These are phyloP conservation scores for Agaricus bisporus DNA, from an alignment of 768 basidiomycete species.

Conservation along the genomic window DNA sequence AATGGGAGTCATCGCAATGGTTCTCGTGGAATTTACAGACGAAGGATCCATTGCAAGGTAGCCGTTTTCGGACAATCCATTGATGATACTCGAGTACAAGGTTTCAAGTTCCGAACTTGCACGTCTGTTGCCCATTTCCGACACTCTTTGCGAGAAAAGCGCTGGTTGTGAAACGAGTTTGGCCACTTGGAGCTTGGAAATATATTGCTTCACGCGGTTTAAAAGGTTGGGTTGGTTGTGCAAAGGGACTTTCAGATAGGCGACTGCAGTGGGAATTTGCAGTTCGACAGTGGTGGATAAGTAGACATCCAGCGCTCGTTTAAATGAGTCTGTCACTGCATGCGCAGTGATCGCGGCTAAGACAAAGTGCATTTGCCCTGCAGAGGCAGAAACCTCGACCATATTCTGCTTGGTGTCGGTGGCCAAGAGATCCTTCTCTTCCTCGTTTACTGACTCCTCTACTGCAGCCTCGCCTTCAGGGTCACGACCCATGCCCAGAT, in stretches of 20 bases:
- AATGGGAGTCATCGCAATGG: slow-evolving; percentile 47
- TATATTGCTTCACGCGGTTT: slow-evolving; percentile 37
- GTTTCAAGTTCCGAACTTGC: slow-evolving; percentile 29
- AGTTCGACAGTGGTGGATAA: slow-evolving; percentile 33
- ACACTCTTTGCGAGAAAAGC: slow-evolving; percentile 44
- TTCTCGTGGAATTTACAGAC: slow-evolving; percentile 28
- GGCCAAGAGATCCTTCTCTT: slow-evolving; percentile 10
- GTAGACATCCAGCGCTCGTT: slow-evolving; percentile 42
- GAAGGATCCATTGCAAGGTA: slow-evolving; percentile 45
- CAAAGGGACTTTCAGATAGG: slow-evolving; percentile 16
- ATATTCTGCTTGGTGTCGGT: slow-evolving; percentile 15
- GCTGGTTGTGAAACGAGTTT: slow-evolving; percentile 43
- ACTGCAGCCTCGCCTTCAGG: slow-evolving; percentile 1
- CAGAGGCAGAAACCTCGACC: slow-evolving; percentile 13
- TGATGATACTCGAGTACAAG: slow-evolving; percentile 46
- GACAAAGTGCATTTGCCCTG: slow-evolving; percentile 34
- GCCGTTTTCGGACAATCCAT: slow-evolving; percentile 45
- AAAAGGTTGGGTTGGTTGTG: slow-evolving; percentile 27
- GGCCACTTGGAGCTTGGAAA: slow-evolving; percentile 44
- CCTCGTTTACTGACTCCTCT: neutral
- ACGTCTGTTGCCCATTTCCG: slow-evolving; percentile 32
- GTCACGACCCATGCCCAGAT: neutral
- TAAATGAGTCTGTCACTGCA: slow-evolving; percentile 53
- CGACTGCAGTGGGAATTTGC: neutral
- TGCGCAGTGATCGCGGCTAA: slow-evolving; percentile 55